A percentile compares a stretch with the other conserved stretches of the same genome.
Evolutionary conservation across 352 stramenopile genomes (phyloP).

Genomic region (Phytophthora colocasiae): DNA sequence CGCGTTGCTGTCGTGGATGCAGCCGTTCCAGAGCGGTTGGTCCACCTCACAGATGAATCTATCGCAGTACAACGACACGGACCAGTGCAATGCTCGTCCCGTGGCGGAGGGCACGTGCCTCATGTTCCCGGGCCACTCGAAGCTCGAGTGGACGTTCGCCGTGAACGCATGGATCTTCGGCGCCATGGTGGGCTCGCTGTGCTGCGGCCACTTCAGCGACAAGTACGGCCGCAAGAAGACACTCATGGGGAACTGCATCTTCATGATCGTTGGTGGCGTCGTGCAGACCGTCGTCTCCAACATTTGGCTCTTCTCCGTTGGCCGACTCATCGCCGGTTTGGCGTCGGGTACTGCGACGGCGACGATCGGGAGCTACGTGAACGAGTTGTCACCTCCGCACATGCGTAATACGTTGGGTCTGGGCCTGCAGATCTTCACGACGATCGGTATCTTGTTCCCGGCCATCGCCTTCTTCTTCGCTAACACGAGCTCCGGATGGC

Average conservation of each 20-base stretch:
- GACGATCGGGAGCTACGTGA: neutral
- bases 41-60: conserved; percentile 1
- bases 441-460: conserved; percentile 1
- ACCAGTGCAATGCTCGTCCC: neutral
- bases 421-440: conserved; percentile 1
- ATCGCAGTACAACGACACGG: conserved; percentile 1
- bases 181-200: conserved; percentile 1
- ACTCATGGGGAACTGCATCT: conserved; percentile 1
- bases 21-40: conserved; percentile 1
- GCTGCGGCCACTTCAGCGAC: neutral
- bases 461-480: conserved; percentile 3
- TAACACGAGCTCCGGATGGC: neutral
- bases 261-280: neutral
- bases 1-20: neutral
- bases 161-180: conserved; percentile 1
- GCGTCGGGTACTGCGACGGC: neutral
- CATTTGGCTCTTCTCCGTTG: neutral
- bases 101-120: neutral
- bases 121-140: neutral
- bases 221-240: conserved; percentile 2
- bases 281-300: neutral
- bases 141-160: conserved; percentile 2
- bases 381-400: neutral
- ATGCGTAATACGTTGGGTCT: neutral
- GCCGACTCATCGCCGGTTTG: neutral